These are phyloP conservation scores for Mallotus nudiflorus DNA, from an alignment of 345 rosid species.

Conservation along the genomic window DNA sequence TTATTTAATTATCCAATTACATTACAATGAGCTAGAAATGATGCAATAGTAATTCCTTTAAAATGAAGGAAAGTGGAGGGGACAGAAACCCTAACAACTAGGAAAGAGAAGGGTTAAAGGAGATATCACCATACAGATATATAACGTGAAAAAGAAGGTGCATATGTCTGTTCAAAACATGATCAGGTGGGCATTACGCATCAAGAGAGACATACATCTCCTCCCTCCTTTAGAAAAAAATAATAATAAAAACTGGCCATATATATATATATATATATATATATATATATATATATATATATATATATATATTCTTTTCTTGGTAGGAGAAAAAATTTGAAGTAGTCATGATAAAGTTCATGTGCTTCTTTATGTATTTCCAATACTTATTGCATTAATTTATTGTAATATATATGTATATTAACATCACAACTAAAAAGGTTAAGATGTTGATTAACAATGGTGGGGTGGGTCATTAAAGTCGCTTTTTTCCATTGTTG, in stretches of 20 bases:
- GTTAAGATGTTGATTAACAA: not conserved
- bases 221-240: not conserved
- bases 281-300: too few relatives aligned
- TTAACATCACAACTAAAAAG: not conserved
- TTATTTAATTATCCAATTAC: too few relatives aligned
- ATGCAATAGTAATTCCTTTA: too few relatives aligned
- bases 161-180: constrained; percentile 5
- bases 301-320: constrained; percentile 7
- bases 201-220: constrained; percentile 13
- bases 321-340: constrained; percentile 17
- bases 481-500: not conserved
- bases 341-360: constrained; percentile 16
- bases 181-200: constrained; percentile 12
- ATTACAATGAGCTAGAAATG: too few relatives aligned
- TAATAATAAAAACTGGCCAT: too few relatives aligned
- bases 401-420: too few relatives aligned
- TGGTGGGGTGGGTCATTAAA: not conserved
- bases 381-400: too few relatives aligned
- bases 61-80: constrained; percentile 6
- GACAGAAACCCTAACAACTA: constrained; percentile 3
- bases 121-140: not conserved
- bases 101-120: not conserved
- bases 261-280: not conserved
- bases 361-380: too few relatives aligned
- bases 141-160: not conserved